Conservation (phyloP, 805 yeast species). For the Candida sphagnicola region DNA sequence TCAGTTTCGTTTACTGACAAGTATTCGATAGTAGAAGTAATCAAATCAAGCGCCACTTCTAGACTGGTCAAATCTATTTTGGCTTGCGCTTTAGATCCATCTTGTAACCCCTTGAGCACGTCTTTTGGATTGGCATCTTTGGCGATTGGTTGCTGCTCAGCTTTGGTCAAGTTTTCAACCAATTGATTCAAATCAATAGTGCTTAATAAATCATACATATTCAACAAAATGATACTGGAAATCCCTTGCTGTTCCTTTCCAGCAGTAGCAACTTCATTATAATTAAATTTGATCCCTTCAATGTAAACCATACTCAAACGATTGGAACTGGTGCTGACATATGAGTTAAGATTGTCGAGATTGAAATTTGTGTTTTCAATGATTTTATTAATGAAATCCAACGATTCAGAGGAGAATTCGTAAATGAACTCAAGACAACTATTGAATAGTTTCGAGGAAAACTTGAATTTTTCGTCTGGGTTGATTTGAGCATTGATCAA, state of each 20-base stretch:
- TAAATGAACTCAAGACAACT: slow-evolving; percentile 54
- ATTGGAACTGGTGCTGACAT: slow-evolving; percentile 11
- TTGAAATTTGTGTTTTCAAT: slow-evolving; percentile 1
- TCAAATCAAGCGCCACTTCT: slow-evolving; percentile 69
- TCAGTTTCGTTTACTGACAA: slow-evolving; percentile 28
- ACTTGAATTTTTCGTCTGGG: slow-evolving; percentile 7
- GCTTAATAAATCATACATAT: slow-evolving; percentile 18
- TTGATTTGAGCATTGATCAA: slow-evolving; percentile 20
- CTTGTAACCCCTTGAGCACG: slow-evolving; percentile 4
- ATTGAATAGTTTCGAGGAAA: slow-evolving; percentile 45
- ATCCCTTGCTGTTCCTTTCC: slow-evolving; percentile 16
- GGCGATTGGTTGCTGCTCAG: slow-evolving; percentile 30
- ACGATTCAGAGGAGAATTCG: slow-evolving; percentile 58
- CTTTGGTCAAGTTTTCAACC: slow-evolving; percentile 16
- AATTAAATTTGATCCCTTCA: slow-evolving; percentile 42
- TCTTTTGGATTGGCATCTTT: slow-evolving; percentile 13
- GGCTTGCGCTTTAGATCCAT: slow-evolving; percentile 31
- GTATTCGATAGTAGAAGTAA: slow-evolving; percentile 70
- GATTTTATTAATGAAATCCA: slow-evolving; percentile 43
- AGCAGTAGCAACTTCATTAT: slow-evolving; percentile 27
- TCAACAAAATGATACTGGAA: slow-evolving; percentile 17
- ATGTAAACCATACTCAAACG: slow-evolving; percentile 30
- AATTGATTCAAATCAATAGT: slow-evolving; percentile 28
- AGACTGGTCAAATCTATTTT: slow-evolving; percentile 55
- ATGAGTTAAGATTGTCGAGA: not conserved